phyloP scores from a whole-genome alignment of 768 basidiomycete species.

The Tylopilus vinaceipallidus region DNA sequence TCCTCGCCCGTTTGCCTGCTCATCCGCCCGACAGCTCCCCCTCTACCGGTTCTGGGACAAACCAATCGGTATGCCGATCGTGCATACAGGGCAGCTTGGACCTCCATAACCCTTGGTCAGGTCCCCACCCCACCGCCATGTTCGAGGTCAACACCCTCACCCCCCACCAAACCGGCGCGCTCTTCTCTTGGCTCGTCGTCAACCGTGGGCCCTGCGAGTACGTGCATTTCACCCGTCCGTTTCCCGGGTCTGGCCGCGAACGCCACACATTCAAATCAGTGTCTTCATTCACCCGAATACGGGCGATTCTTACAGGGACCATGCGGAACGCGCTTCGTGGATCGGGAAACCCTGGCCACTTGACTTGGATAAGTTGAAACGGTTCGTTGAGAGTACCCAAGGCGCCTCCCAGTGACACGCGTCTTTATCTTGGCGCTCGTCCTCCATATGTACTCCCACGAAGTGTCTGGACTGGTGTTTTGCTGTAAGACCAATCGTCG shows the following conservation, averaged over 20 bases:
- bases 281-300: conserved; percentile 76
- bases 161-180: conserved; percentile 65
- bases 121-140: conserved; percentile 72
- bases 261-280: conserved; percentile 30
- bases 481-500: too few species aligned
- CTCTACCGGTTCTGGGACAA: conserved; percentile 63
- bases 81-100: neutral
- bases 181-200: conserved; percentile 67
- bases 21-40: conserved; percentile 42
- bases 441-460: neutral
- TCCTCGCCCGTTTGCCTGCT: neutral
- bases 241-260: too few species aligned
- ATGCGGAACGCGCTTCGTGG: conserved; percentile 64
- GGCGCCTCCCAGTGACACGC: too few species aligned
- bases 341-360: conserved; percentile 64
- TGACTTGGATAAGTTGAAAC: conserved; percentile 33
- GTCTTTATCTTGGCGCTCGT: too few species aligned
- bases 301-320: conserved; percentile 51
- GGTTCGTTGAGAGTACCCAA: neutral
- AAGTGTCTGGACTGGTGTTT: too few species aligned
- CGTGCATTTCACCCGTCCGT: conserved; percentile 33
- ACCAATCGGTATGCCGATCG: conserved; percentile 49
- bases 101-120: conserved; percentile 24
- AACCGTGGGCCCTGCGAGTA: conserved; percentile 72
- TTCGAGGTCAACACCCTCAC: conserved; percentile 68